Conservation (phyloP, 305 asterid genomes). For the Solanum hybrid region DNA sequence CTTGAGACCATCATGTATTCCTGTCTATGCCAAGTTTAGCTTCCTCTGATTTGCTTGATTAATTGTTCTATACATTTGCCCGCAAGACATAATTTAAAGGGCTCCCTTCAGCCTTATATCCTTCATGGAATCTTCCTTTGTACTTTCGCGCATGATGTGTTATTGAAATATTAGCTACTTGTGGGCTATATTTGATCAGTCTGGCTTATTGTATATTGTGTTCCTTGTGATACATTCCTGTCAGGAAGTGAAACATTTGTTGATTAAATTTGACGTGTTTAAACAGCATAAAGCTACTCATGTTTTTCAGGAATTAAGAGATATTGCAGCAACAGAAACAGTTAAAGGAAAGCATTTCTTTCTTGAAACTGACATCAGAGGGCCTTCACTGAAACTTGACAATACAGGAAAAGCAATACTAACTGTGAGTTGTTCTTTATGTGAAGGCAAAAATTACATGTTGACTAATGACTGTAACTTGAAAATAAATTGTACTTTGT, state of each 20-base stretch:
- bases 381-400: conserved; percentile 81
- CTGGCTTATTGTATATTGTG: background rate
- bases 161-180: background rate
- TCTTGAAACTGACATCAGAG: conserved; percentile 78
- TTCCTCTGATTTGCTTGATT: background rate
- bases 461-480: background rate
- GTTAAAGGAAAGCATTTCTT: conserved; percentile 85
- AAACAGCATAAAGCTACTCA: background rate
- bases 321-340: conserved; percentile 47
- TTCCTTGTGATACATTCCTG: background rate
- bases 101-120: background rate
- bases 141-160: background rate
- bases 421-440: conserved; percentile 48
- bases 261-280: background rate
- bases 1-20: background rate
- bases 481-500: background rate
- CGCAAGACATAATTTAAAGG: background rate
- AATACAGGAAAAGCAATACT: conserved; percentile 82
- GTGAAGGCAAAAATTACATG: background rate
- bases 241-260: conserved; percentile 5
- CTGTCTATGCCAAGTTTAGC: background rate
- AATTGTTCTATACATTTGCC: background rate
- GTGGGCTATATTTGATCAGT: background rate
- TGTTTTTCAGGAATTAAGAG: conserved; percentile 57
- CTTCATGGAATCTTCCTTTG: background rate